These are phyloP conservation scores for Phellinidium pouzarii DNA, from an alignment of 1,284 basidiomycete genomes.

Conservation along the genomic window DNA sequence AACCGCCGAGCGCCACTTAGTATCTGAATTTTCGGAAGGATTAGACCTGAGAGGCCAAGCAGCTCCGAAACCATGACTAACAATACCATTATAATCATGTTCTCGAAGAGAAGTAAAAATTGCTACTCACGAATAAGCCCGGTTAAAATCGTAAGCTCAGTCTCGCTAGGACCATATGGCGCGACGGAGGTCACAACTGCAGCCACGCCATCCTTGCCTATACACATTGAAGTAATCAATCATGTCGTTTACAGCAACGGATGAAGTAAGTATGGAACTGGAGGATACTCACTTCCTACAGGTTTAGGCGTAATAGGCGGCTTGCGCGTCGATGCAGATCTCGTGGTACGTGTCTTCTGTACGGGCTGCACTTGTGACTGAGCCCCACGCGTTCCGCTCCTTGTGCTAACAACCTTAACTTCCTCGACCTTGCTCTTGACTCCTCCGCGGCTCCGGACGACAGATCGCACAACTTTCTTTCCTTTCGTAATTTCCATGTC, in stretches of 20 bases:
- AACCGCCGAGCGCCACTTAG: slow-evolving; percentile 42
- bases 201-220: neutral
- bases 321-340: neutral
- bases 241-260: no score
- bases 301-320: slow-evolving; percentile 28
- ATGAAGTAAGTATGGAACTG: neutral
- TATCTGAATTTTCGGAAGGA: slow-evolving; percentile 40
- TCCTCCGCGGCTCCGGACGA: neutral
- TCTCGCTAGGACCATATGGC: neutral
- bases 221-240: no score
- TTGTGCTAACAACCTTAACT: neutral
- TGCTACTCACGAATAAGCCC: slow-evolving; percentile 46
- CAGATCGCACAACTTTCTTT: neutral
- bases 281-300: slow-evolving; percentile 33
- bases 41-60: slow-evolving; percentile 55
- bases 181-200: neutral
- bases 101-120: neutral
- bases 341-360: neutral
- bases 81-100: slow-evolving; percentile 7
- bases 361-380: neutral
- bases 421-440: neutral
- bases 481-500: neutral
- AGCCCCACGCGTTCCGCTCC: neutral
- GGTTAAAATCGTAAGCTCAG: slow-evolving; percentile 26
- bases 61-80: slow-evolving; percentile 58